Evolutionary conservation across 495 filamentous ascomycete species (phyloP), one percentile per base, ranked within the genome.

Genomic region (Penicillium daleae): DNA sequence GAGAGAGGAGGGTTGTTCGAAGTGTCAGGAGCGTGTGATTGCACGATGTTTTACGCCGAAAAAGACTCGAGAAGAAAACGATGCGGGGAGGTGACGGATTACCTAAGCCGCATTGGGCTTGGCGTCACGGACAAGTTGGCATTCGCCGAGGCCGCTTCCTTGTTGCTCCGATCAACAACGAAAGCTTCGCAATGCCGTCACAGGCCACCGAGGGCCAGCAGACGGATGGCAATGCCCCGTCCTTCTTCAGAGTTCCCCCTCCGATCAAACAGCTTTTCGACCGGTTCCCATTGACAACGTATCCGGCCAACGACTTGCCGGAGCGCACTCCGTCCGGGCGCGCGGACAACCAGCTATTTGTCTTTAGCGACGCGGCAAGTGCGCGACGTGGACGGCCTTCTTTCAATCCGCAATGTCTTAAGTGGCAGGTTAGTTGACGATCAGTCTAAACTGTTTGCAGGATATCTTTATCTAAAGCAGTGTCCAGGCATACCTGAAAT

Each of bases 341-440:
- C 33, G 64, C 78, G n/a, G 69, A 79, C 59, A 80, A 89, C 63
- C 84, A 85, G 35, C 80, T 99, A 17, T 93, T 93, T 71, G 79
- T 97, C 33, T 98, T 97, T 75, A 84, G 84, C 53, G 86, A 86
- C 13, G 82, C 87, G 1, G 75, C 81, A 27, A 90, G 88, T 62
- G 92, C 89, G 22, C 70, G 74, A 27, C 66, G 69, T 33, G 89
- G 88, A 13, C 74, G 80, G 26, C 92, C 92, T 22, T 94, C 90
- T 53, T 97, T 91, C 79, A 97, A 98, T 76, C 95, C 95, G 4
- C 86, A 85, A 66, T 99, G 95, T 82, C 81, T 99, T 64, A 97
- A 94, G 78, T 97, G 92, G 93, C 95, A 97, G 89, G 94, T 93
- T 69, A 52, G 87, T 82, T 35, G 5, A 26, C 10, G 48, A 51